These are phyloP conservation scores for Pythium brachiatum DNA, from an alignment of 352 stramenopile genomes.

Conservation along the genomic window DNA sequence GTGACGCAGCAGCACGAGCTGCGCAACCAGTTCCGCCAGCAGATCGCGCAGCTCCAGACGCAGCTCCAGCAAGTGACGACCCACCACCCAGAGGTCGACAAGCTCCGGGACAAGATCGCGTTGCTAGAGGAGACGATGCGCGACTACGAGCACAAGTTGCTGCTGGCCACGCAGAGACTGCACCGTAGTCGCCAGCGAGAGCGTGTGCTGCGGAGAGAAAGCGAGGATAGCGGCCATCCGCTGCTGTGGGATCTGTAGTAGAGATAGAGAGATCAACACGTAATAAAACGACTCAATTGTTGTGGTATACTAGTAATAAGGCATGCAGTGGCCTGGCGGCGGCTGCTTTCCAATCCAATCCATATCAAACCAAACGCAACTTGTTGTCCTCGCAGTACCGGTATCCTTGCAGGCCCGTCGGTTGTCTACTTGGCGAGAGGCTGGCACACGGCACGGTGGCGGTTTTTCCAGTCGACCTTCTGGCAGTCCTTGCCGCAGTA, in stretches of 20 bases:
- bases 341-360: too few relatives aligned
- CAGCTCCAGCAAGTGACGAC: constrained; percentile 48
- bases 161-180: constrained; percentile 71
- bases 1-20: constrained; percentile 71
- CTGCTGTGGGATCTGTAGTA: constrained; percentile 50
- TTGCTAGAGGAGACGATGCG: constrained; percentile 39
- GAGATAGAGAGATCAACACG: constrained; percentile 5
- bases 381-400: too few relatives aligned
- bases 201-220: constrained; percentile 58
- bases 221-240: constrained; percentile 38
- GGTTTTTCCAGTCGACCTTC: constrained; percentile 61
- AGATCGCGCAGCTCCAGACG: constrained; percentile 37
- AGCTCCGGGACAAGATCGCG: constrained; percentile 39
- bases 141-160: constrained; percentile 60
- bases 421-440: constrained; percentile 6
- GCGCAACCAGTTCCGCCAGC: constrained; percentile 41
- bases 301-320: neutral
- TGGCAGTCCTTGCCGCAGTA: constrained; percentile 71
- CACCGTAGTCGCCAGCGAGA: constrained; percentile 68
- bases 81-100: constrained; percentile 45
- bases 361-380: neutral
- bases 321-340: too few relatives aligned
- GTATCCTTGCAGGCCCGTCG: too few relatives aligned
- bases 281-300: constrained; percentile 13
- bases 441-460: constrained; percentile 51